phyloP scores from a whole-genome alignment of 192 early-diverging fungal species.

The Cetraspora pellucida region DNA sequence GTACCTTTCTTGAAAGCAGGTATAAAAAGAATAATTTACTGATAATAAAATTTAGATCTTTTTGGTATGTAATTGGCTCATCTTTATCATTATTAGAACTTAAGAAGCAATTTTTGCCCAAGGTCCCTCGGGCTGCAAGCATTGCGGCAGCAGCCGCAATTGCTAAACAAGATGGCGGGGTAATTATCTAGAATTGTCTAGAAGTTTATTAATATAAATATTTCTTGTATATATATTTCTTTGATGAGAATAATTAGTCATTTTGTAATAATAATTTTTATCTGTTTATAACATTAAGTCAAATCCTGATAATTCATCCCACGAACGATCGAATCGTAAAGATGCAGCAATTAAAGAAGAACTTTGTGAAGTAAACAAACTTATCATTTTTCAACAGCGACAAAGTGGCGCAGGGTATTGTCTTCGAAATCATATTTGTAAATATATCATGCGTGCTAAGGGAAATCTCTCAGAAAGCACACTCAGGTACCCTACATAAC shows the following conservation, averaged over 20 bases:
- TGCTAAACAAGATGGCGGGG: not conserved
- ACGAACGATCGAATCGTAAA: not conserved
- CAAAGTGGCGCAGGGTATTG: not conserved
- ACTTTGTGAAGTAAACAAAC: not conserved
- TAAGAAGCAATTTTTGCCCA: not conserved
- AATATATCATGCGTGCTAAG: not conserved
- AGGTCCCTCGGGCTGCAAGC: not conserved
- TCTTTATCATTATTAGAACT: not conserved
- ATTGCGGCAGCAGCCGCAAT: not conserved
- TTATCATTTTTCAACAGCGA: not conserved
- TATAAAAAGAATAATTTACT: not conserved
- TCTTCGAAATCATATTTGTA: conserved; percentile 5
- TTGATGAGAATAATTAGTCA: not conserved
- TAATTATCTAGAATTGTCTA: not conserved
- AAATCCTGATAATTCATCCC: not conserved
- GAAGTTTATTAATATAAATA: too few relatives aligned
- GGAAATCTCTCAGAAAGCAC: not conserved
- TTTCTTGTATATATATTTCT: not conserved
- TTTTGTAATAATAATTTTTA: not conserved
- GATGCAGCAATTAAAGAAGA: not conserved
- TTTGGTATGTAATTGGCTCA: too few relatives aligned
- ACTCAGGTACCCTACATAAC: not conserved
- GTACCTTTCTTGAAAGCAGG: not conserved
- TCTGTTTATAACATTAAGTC: not conserved
- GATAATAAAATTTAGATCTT: too few relatives aligned